Conservation (phyloP, 2,329 filamentous ascomycete species). For the Stemphylium vesicarium region DNA sequence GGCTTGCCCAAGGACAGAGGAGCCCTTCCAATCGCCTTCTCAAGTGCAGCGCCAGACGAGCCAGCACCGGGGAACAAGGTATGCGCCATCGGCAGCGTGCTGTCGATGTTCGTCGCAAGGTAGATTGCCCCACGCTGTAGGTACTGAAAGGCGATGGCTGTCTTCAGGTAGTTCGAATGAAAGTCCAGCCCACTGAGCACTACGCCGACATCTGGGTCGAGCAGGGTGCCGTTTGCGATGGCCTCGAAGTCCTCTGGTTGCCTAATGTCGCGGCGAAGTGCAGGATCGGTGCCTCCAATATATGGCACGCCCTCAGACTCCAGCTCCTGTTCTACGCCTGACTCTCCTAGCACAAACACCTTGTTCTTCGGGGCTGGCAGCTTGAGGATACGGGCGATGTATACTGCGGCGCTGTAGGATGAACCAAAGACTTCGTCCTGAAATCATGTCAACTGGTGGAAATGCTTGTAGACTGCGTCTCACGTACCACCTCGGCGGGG, state of each 20-base stretch:
- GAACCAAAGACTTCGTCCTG: slow-evolving; percentile 95
- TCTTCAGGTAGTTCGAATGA: slow-evolving; percentile 94
- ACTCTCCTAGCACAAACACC: slow-evolving; percentile 91
- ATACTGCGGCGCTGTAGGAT: slow-evolving; percentile 92
- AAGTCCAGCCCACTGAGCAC: slow-evolving; percentile 92
- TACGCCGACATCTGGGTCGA: slow-evolving; percentile 88
- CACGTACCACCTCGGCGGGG: slow-evolving; percentile 67
- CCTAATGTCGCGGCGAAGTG: slow-evolving; percentile 74
- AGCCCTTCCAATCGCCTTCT: slow-evolving; percentile 66
- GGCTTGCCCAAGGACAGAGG: slow-evolving; percentile 89
- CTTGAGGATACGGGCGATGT: slow-evolving; percentile 90
- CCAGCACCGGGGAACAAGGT: slow-evolving; percentile 92
- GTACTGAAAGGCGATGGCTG: slow-evolving; percentile 84
- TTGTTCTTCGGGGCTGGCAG: slow-evolving; percentile 82
- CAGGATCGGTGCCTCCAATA: slow-evolving; percentile 85
- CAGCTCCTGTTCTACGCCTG: slow-evolving; percentile 89
- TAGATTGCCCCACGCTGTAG: slow-evolving; percentile 81
- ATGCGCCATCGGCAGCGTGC: slow-evolving; percentile 81
- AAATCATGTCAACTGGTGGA: slow-evolving; percentile 3
- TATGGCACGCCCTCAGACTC: slow-evolving; percentile 77
- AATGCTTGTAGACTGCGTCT: slow-evolving; percentile 46
- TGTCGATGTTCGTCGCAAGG: slow-evolving; percentile 92
- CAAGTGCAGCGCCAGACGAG: slow-evolving; percentile 76
- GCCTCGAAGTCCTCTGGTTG: slow-evolving; percentile 78
- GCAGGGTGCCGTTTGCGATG: slow-evolving; percentile 72